Percentiles rank a stretch among this genome's conserved stretches.
Conservation (phyloP, 2,329 filamentous ascomycete genomes). For the Exophiala spinifera region DNA sequence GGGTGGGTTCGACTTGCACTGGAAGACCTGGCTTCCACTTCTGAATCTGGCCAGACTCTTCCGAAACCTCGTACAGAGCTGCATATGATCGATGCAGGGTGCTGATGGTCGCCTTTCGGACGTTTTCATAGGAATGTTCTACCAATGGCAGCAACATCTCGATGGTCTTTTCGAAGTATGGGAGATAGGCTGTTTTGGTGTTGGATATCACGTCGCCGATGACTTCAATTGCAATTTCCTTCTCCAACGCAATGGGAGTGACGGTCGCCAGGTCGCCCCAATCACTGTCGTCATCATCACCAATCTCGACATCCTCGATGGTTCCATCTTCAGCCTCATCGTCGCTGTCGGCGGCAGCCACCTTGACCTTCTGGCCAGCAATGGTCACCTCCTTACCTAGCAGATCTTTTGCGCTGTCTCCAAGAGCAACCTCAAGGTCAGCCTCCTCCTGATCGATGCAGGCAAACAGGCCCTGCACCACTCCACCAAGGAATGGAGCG, state of each 20-base stretch:
- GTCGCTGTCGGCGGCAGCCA: conserved; percentile 63
- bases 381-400: conserved; percentile 73
- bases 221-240: conserved; percentile 95
- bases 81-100: conserved; percentile 93
- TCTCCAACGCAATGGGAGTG: conserved; percentile 87
- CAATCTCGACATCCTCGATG: conserved; percentile 54
- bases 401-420: conserved; percentile 69
- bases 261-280: conserved; percentile 81
- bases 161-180: conserved; percentile 86
- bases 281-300: conserved; percentile 75
- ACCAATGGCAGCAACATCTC: conserved; percentile 75
- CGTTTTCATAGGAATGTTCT: conserved; percentile 88
- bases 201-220: conserved; percentile 88
- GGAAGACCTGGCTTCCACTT: conserved; percentile 92
- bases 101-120: conserved; percentile 85
- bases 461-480: conserved; percentile 62
- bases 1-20: conserved; percentile 72
- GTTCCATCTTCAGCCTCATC: conserved; percentile 56
- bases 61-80: conserved; percentile 82
- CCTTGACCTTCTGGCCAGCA: conserved; percentile 80
- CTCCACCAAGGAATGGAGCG: conserved; percentile 45
- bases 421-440: conserved; percentile 72
- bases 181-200: conserved; percentile 73
- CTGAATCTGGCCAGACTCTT: conserved; percentile 68
- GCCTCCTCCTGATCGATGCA: conserved; percentile 87